Base-by-base conservation (phyloP, 331 rosid genomes). In the Rhamnella rubrinervis region DNA sequence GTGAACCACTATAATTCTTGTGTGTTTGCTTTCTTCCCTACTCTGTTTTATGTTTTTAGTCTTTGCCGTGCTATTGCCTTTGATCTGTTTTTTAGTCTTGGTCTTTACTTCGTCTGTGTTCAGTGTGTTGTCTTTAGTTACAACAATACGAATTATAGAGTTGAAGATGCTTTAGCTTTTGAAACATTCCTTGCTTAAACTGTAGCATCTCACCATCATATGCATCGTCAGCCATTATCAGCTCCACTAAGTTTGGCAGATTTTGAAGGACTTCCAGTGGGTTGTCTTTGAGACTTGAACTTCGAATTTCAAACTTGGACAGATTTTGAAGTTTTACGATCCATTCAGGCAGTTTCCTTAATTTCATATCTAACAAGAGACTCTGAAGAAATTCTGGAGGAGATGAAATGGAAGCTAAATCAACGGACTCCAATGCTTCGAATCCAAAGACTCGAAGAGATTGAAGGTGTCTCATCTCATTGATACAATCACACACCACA, bases 271-370 rank as follows among this genome's bases (percentile, higher is more conserved):
- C 65, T 44, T 69, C 15, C 23, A 69, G 23, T 8, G 55, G 73
- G 19, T 52, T 62, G n/a, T 28, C 50, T 53, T 55, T 19, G 47
- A 63, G 25, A 1, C 37, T 72, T 10, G 71, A 72, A 25, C 20
- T 55, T 21, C 17, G 46, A 8, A 72, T 41, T 6, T 16, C 15
- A 12, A 72, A 6, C 7, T 31, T 25, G 3, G 25, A 37, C 12
- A 73, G 50, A 57, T 73, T 65, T 28, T 73, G 20, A 19, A 73
- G 77, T 26, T 46, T 31, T 47, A 39, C 9, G 37, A 73, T 73
- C 56, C 61, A 73, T 8, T 41, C 21, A 0, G 77, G 77, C n/a
- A 72, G 25, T 37, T 56, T 55, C 16, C 18, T 58, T 5, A 72
- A 57, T 5, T 11, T 20, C 4, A 55, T 63, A 8, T 5, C 7